These are phyloP conservation scores for Blastobotrys raffinosifermentans DNA, from an alignment of 1,139 yeast species.

Conservation along the genomic window DNA sequence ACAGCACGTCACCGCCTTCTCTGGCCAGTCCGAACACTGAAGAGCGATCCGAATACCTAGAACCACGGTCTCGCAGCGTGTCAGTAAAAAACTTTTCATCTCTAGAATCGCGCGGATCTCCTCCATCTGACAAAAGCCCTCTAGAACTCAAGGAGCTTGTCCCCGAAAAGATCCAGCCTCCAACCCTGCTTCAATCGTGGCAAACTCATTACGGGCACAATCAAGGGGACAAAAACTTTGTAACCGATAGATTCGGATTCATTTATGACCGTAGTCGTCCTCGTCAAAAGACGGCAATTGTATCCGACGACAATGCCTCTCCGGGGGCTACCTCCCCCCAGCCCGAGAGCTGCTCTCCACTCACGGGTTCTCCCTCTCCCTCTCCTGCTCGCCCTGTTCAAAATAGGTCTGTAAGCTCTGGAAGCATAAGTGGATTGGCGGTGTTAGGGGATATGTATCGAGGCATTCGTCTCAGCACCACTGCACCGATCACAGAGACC, in stretches of 20 bases:
- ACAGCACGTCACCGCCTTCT: background rate
- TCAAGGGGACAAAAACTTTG: conserved; percentile 19
- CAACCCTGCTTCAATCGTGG: conserved; percentile 30
- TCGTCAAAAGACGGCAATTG: background rate
- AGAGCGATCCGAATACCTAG: background rate
- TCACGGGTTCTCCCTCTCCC: no score
- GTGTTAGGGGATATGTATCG: background rate
- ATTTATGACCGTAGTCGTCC: conserved; percentile 28
- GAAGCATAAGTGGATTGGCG: background rate
- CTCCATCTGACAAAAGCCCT: conserved; percentile 31
- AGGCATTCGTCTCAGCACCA: background rate
- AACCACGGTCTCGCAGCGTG: background rate
- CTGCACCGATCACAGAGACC: conserved; percentile 1
- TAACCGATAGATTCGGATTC: conserved; percentile 50
- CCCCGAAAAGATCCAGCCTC: conserved; percentile 34
- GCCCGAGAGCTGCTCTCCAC: no score
- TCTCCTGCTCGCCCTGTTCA: no score
- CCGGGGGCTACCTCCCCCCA: background rate
- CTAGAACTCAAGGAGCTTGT: conserved; percentile 44
- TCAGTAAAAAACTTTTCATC: background rate
- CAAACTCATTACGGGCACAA: conserved; percentile 24
- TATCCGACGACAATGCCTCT: background rate
- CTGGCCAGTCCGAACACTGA: no score
- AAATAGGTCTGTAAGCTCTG: background rate
- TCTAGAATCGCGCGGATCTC: background rate